Percentiles rank a stretch among this genome's conserved stretches.
phyloP scores from a whole-genome alignment of 352 stramenopile species.

The Globisporangium camurandrum region DNA sequence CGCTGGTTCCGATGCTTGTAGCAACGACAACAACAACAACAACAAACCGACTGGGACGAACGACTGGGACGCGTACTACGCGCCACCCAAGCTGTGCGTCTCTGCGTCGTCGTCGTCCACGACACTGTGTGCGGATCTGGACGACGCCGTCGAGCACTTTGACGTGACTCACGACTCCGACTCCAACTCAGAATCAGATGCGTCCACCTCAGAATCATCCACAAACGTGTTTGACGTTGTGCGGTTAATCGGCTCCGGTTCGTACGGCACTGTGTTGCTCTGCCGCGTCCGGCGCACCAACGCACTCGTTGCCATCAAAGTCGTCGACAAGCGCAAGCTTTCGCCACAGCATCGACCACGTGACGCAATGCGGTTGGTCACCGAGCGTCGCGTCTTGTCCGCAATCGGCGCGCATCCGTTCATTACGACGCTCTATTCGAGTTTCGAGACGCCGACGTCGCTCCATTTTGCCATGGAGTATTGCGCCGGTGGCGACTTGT shows the following conservation, averaged over 20 bases:
- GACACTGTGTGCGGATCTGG: conserved; percentile 33
- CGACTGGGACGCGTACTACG: conserved; percentile 39
- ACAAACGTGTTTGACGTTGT: conserved; percentile 64
- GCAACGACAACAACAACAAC: not conserved
- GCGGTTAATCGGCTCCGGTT: conserved; percentile 65
- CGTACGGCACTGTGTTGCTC: conserved; percentile 68
- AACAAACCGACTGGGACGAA: conserved; percentile 1
- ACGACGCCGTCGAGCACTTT: conserved; percentile 6
- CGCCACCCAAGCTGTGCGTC: conserved; percentile 15
- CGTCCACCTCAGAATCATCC: conserved; percentile 12
- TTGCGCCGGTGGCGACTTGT: conserved; percentile 95
- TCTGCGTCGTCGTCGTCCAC: conserved; percentile 43
- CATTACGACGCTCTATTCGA: conserved; percentile 94
- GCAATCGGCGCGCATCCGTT: conserved; percentile 92
- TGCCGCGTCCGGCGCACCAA: conserved; percentile 36
- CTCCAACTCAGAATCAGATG: too few relatives aligned
- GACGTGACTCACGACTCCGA: not conserved
- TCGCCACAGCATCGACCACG: conserved; percentile 15
- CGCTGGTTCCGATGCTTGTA: not conserved
- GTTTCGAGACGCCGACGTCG: conserved; percentile 87
- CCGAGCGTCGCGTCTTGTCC: conserved; percentile 96
- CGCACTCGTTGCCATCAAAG: conserved; percentile 61
- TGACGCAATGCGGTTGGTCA: conserved; percentile 80
- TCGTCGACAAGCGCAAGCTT: conserved; percentile 72
- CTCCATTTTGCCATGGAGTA: conserved; percentile 99